A percentile compares a stretch with the other conserved stretches of the same genome.
Evolutionary conservation across 2,329 filamentous ascomycete species (phyloP).

Genomic region (Hypoxylon sp.): DNA sequence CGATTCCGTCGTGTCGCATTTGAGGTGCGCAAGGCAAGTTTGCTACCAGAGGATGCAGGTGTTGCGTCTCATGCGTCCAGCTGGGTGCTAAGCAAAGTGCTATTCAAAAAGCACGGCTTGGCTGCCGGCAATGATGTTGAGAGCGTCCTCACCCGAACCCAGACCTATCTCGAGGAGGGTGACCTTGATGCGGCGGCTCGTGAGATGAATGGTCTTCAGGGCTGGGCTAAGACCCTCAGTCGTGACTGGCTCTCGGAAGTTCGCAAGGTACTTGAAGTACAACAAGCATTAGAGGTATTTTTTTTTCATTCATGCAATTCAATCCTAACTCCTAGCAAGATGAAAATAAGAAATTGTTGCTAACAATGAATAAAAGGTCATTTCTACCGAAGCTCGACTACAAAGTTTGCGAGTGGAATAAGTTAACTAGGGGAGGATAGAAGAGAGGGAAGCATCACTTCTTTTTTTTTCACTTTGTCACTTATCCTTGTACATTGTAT

Average conservation of each 20-base stretch:
- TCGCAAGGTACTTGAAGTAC: slow-evolving; percentile 90
- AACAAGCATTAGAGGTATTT: slow-evolving; percentile 88
- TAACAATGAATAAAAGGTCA: slow-evolving; percentile 40
- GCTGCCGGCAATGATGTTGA: slow-evolving; percentile 90
- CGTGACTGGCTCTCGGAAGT: slow-evolving; percentile 94
- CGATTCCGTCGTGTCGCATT: slow-evolving; percentile 91
- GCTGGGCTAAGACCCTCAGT: slow-evolving; percentile 95
- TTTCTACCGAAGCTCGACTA: slow-evolving; percentile 44
- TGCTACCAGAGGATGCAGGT: slow-evolving; percentile 92
- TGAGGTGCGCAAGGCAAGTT: slow-evolving; percentile 92
- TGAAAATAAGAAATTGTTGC: no score
- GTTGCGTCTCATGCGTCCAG: slow-evolving; percentile 94
- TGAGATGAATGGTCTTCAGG: slow-evolving; percentile 91
- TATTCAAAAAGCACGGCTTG: slow-evolving; percentile 93
- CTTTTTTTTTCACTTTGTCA: slow-evolving; percentile 35
- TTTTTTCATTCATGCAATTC: not conserved
- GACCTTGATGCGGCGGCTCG: slow-evolving; percentile 89
- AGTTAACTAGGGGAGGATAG: slow-evolving; percentile 4
- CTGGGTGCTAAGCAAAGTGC: slow-evolving; percentile 87
- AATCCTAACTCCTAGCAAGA: not conserved
- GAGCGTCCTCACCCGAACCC: slow-evolving; percentile 87
- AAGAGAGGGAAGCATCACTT: slow-evolving; percentile 19
- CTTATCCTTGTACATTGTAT: slow-evolving; percentile 40
- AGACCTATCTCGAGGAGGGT: slow-evolving; percentile 91
- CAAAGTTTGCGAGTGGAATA: slow-evolving; percentile 44